These are phyloP conservation scores for Pinus tabuliformis DNA, from an alignment of 75 land plant species.

Conservation along the genomic window DNA sequence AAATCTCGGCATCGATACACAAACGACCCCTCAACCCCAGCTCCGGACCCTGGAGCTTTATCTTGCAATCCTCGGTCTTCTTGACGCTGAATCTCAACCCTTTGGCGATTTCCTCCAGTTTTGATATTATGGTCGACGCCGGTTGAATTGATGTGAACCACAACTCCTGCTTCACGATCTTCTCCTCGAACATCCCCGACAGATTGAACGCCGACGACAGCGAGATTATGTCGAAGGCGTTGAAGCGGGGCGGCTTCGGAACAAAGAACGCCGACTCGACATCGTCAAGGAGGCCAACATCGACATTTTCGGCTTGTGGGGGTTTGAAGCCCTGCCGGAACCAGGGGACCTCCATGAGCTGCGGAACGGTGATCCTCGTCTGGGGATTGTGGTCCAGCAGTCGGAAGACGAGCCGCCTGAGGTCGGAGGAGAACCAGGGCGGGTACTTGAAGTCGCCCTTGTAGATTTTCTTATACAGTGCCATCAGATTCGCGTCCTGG, in stretches of 20 bases:
- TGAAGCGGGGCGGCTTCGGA: slow-evolving; percentile 41
- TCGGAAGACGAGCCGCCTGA: slow-evolving; percentile 33
- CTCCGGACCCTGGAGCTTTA: slow-evolving; percentile 35
- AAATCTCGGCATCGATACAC: slow-evolving; percentile 27
- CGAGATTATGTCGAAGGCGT: slow-evolving; percentile 71
- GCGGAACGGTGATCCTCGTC: slow-evolving; percentile 41
- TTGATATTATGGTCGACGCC: slow-evolving; percentile 31
- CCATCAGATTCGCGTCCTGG: background rate
- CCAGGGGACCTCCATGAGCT: slow-evolving; percentile 52
- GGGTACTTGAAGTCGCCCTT: slow-evolving; percentile 69
- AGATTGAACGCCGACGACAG: slow-evolving; percentile 55
- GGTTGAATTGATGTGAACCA: slow-evolving; percentile 36
- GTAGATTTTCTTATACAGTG: slow-evolving; percentile 38
- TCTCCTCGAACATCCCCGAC: slow-evolving; percentile 62
- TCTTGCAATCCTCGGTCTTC: slow-evolving; percentile 18
- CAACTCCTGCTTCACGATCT: slow-evolving; percentile 25
- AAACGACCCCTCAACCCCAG: slow-evolving; percentile 46
- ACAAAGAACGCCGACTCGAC: background rate
- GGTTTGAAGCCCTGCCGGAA: slow-evolving; percentile 28
- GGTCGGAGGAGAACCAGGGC: slow-evolving; percentile 68
- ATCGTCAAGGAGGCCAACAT: no score
- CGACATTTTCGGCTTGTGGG: background rate
- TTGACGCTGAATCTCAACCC: slow-evolving; percentile 41
- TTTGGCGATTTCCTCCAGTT: slow-evolving; percentile 44
- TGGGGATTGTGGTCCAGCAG: slow-evolving; percentile 63